Evolutionary conservation across 2,329 filamentous ascomycete genomes (phyloP).

Genomic region (Stemphylium lycopersici): DNA sequence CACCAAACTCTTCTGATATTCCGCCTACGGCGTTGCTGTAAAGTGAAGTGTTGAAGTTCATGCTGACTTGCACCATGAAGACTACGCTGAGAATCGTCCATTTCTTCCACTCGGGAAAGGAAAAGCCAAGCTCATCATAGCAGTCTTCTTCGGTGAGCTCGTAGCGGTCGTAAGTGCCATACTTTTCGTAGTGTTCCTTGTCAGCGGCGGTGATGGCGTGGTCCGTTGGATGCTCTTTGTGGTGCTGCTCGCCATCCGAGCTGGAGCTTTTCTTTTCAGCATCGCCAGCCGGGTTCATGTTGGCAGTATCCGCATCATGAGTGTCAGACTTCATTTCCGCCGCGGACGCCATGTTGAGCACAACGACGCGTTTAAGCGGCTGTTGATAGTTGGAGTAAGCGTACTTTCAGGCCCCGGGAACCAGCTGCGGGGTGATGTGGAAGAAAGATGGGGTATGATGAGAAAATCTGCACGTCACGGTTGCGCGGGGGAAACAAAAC

Average conservation of each 20-base stretch:
- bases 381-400: not conserved
- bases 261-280: slow-evolving; percentile 34
- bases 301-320: slow-evolving; percentile 25
- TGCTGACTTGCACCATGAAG: slow-evolving; percentile 61
- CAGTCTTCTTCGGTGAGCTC: slow-evolving; percentile 58
- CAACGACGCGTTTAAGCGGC: slow-evolving; percentile 1
- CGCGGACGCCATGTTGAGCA: slow-evolving; percentile 23
- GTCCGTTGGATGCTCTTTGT: slow-evolving; percentile 24
- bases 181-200: slow-evolving; percentile 39
- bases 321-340: slow-evolving; percentile 20
- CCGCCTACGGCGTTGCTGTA: slow-evolving; percentile 60
- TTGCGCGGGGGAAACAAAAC: not conserved
- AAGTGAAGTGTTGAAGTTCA: slow-evolving; percentile 65
- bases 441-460: slow-evolving; percentile 4
- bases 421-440: slow-evolving; percentile 1
- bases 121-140: slow-evolving; percentile 58
- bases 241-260: slow-evolving; percentile 25
- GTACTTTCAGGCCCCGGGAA: not conserved
- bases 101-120: slow-evolving; percentile 58
- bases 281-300: slow-evolving; percentile 19
- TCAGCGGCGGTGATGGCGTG: slow-evolving; percentile 28
- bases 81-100: slow-evolving; percentile 61
- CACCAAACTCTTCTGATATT: slow-evolving; percentile 67
- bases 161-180: slow-evolving; percentile 53
- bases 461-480: slow-evolving; percentile 3